Evolutionary conservation across 202 grass and related monocot genomes (phyloP), one percentile per base, ranked within the genome.

Genomic region (Schoenoplectus tabernaemontani): DNA sequence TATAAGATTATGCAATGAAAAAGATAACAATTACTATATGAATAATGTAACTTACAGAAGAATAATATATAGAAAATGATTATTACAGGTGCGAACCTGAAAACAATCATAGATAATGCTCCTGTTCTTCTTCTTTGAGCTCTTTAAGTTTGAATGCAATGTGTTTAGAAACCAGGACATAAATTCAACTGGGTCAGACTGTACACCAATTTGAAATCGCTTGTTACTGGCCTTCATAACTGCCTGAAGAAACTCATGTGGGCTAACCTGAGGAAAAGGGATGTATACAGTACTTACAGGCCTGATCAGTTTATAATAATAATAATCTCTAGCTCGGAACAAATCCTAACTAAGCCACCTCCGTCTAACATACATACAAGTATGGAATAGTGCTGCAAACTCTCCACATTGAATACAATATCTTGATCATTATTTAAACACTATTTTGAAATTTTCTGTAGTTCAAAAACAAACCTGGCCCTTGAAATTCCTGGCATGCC

Each of bases 101-200:
- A 98, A 98, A 68, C 96, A 98, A 85, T 98, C 96, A 48, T 98
- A 85, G 80, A 98, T 98, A 80, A 98, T 95, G 85, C 91, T 92
- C 83, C 70, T 90, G 57, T 94, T 90, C 85, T 90, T 95, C 76
- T 83, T 95, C 83, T 89, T 98, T 71, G 91, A 93, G 19, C 65
- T 87, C 74, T 87, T 92, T 68, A 98, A 81, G 66, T 98, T 92
- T 1, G 82, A 78, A 41, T 98, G 96, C 73, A 98, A 46, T 15
- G 88, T 98, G 74, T 98, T 98, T 65, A 98, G 91, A 50, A 98
- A 85, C 96, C 96, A 98, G 69, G 96, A 91, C 78, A 92, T 91
- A 83, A 98, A 98, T 67, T 98, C 96, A 60, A 98, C 96, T 38
- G 96, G 96, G 59, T 98, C 96, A 71, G 96, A 98, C 48, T 98